Evolutionary conservation across 148 eudicot genomes (phyloP).

Genomic region (Arctostaphylos glauca): DNA sequence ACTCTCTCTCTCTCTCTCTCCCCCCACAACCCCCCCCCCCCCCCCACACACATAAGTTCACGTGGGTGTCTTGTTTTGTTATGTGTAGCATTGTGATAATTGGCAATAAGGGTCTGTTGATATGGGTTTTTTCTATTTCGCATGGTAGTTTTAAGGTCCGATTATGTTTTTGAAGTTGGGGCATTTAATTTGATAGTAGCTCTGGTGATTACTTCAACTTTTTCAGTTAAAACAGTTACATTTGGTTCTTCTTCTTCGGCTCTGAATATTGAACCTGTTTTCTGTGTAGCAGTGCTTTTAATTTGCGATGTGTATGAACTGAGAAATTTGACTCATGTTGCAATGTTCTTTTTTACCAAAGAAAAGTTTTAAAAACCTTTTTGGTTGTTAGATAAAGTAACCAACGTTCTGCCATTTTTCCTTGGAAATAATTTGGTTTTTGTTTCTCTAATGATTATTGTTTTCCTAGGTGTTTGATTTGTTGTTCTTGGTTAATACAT

Average conservation of each 20-base stretch:
- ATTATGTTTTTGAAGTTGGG: not conserved
- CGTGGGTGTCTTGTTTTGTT: not conserved
- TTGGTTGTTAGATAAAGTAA: not conserved
- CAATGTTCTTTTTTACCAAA: not conserved
- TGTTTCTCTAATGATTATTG: not conserved
- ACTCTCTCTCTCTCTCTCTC: conserved; percentile 10
- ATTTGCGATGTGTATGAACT: not conserved
- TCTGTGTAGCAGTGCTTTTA: not conserved
- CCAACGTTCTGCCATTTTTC: not conserved
- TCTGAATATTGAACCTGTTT: not conserved
- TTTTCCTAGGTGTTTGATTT: not conserved
- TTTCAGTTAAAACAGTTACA: not conserved
- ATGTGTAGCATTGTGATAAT: not conserved
- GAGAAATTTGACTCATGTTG: not conserved
- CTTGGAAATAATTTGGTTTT: not conserved
- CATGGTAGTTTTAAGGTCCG: not conserved
- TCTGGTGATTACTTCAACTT: not conserved
- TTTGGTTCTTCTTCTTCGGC: not conserved
- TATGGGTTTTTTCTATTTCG: too few relatives aligned
- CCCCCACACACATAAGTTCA: not conserved
- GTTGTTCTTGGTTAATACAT: not conserved
- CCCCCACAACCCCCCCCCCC: not conserved
- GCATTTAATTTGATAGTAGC: not conserved
- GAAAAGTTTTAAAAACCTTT: not conserved
- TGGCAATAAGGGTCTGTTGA: not conserved